Base-by-base conservation (phyloP, 306 rosid species). In the Acacia confusa region DNA sequence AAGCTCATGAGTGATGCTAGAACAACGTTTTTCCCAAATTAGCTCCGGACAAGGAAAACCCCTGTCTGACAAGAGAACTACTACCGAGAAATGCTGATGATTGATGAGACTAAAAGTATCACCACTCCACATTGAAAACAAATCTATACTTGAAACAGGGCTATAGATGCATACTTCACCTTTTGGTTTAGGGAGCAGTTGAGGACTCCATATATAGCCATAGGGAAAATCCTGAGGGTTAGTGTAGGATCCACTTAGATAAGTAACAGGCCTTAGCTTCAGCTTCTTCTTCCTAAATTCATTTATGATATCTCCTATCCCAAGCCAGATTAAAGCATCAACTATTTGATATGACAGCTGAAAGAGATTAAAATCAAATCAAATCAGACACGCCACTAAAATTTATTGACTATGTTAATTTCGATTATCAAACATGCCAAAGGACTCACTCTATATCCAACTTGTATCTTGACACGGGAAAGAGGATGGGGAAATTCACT, bases 171-270 rank as follows among this genome's bases (percentile, higher is more conserved):
- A 50, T 16, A 79, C 48, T 82, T 67, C 70, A 94, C 99, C 99
- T 93, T 92, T 89, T 55, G 97, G 99, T 80, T 95, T 95, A 76
- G 98, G 97, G 89, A 95, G 94, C 82, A 95, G 94, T 76, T 92
- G 95, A 82, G 99, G 99, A 83, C 99, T 95, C 98, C 98, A 95
- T 71, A 93, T 86, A 73, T 95, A 95, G 76, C 94, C 92, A 79
- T 92, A 72, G 66, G 98, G 99, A 75, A 93, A 86, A 40, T 90
- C 89, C 19, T 77, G 83, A 61, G 90, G 89, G 76, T 89, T 74
- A 78, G 79, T 89, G 82, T 88, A 81, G 55, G 89, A 81, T 82
- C 98, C 93, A 77, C 94, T 88, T 79, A 93, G 82, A 86, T 93
- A 93, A 34, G 97, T 88, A 32, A 93, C 69, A 45, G 93, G 92